Base-by-base conservation (phyloP, 129 eudicot species). In the Flaveria bidentis region DNA sequence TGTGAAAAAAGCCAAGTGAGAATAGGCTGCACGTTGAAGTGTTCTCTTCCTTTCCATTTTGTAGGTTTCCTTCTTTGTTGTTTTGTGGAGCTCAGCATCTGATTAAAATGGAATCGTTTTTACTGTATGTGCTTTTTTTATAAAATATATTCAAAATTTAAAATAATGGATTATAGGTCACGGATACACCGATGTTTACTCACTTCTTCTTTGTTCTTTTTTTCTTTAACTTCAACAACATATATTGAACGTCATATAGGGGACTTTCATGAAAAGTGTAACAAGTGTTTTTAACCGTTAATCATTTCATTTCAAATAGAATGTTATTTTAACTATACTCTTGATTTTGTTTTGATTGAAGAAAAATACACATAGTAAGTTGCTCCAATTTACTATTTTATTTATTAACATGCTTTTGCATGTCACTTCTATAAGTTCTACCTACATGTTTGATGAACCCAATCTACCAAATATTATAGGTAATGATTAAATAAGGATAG, bases 81-180 rank as follows among this genome's bases (percentile, higher is more conserved):
- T 87, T 78, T 89, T 80, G 84, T 83, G 88, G 72, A 45, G 75
- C 41, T 81, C 72, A 14, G 61, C 47, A 51, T 71, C 83, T 63
- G 72, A 52, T 64, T 30, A 47, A 53, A 61, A 66, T 76, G 81
- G 85, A 83, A 84, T 85, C 83, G 80, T 82, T 70, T 56, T 47
- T 55, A 68, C 82, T 14, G 60, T 68, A 41, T 76, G 78, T 75
- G 60, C 68, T 50, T 71, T 72, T 72, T 84, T 63, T 8, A 16
- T 7, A 18, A 4, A 52, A 52, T 52, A 5, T 1, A 52, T 15
- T 15, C 6, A 52, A 36, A 36, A 36, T 36, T 16, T 55, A 18
- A 55, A 55, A 18, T 17, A 55, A 22, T 55, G 62, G 13, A 55
- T 55, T 17, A 55, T 17, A 8, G 26, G 9, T 55, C 9, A 55